phyloP scores from a whole-genome alignment of 176 grass and related monocot species.

The Poa pratensis region DNA sequence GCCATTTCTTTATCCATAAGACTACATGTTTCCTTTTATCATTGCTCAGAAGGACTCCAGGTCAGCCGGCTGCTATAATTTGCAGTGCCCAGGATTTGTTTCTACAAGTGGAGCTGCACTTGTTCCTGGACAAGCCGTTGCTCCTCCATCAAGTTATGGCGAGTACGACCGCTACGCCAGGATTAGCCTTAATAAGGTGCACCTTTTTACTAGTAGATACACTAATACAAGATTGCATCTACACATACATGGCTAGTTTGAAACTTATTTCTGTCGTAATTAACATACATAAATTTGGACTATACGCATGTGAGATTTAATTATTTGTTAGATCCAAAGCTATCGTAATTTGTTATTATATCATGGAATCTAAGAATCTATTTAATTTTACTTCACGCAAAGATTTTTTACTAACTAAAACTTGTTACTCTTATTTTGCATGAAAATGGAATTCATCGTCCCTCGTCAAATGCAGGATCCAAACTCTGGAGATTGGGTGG shows the following conservation, averaged over 20 bases:
- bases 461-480: slow-evolving; percentile 32
- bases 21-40: not conserved
- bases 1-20: not conserved
- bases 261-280: no score
- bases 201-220: no score
- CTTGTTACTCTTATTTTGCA: not conserved
- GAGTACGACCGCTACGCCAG: slow-evolving; percentile 17
- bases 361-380: not conserved
- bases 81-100: slow-evolving; percentile 46
- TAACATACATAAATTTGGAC: no score
- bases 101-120: slow-evolving; percentile 26
- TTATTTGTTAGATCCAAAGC: not conserved
- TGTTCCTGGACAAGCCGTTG: slow-evolving; percentile 34
- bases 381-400: not conserved
- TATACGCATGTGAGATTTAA: no score
- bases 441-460: not conserved
- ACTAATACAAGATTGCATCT: no score
- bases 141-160: slow-evolving; percentile 35
- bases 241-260: no score
- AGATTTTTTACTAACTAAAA: not conserved
- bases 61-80: slow-evolving; percentile 39
- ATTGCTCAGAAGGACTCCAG: slow-evolving; percentile 8
- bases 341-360: not conserved
- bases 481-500: slow-evolving; percentile 46
- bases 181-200: slow-evolving; percentile 44